phyloP scores from a whole-genome alignment of 306 rosid genomes.

The Hippophae tibetana region DNA sequence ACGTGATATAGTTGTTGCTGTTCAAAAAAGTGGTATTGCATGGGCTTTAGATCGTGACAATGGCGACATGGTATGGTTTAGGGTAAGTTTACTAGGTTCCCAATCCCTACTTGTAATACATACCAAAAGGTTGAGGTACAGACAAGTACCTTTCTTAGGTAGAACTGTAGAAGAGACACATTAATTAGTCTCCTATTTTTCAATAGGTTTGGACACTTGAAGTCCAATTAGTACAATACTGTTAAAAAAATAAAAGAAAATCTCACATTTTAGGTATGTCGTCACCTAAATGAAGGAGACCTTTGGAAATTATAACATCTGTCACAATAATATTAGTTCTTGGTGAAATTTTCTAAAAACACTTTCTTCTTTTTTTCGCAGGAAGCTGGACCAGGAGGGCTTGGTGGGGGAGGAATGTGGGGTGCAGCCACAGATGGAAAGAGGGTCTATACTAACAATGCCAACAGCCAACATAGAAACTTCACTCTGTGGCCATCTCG shows the following conservation, averaged over 20 bases:
- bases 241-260: too few species aligned
- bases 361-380: slow-evolving; percentile 1
- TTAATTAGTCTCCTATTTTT: too few species aligned
- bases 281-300: too few species aligned
- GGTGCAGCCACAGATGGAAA: slow-evolving; percentile 55
- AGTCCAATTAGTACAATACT: too few species aligned
- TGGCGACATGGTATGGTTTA: slow-evolving; percentile 38
- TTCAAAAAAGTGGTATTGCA: slow-evolving; percentile 56
- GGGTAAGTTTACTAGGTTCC: slow-evolving; percentile 17
- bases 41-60: slow-evolving; percentile 54
- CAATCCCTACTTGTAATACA: background rate
- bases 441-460: slow-evolving; percentile 49
- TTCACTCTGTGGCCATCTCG: slow-evolving; percentile 42
- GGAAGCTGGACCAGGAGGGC: slow-evolving; percentile 57
- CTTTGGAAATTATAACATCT: background rate
- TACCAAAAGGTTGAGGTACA: too few species aligned
- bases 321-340: background rate
- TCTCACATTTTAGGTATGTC: too few species aligned
- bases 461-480: slow-evolving; percentile 24
- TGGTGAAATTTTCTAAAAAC: background rate
- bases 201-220: too few species aligned
- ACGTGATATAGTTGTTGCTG: slow-evolving; percentile 43
- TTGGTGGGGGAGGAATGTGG: slow-evolving; percentile 45
- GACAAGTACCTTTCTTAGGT: too few species aligned
- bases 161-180: too few species aligned